These are phyloP conservation scores for Linnemannia elongata DNA, from an alignment of 192 early-diverging fungal genomes.

Conservation along the genomic window DNA sequence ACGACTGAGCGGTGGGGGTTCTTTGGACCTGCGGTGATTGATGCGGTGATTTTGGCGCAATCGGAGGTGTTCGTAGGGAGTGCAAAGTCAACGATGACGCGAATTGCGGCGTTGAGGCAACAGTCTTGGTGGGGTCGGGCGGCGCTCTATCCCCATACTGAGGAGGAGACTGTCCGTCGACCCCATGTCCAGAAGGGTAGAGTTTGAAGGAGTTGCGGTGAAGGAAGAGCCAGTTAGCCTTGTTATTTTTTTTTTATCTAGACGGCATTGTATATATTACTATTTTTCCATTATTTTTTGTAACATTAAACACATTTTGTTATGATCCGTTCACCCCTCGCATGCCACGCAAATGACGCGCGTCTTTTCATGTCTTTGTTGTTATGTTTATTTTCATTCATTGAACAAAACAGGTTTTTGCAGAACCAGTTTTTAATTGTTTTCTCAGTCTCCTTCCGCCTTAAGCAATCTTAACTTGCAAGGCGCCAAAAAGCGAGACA, in stretches of 20 bases:
- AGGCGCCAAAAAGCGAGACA: not conserved
- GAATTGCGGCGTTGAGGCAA: constrained; percentile 14
- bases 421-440: not conserved
- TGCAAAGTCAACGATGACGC: constrained; percentile 9
- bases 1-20: constrained; percentile 4
- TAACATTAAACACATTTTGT: not conserved
- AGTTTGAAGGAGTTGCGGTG: not conserved
- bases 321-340: not conserved
- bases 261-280: not conserved
- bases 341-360: too few species aligned
- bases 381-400: not conserved
- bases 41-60: constrained; percentile 20
- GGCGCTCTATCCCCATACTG: constrained; percentile 2
- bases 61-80: constrained; percentile 17
- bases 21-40: constrained; percentile 19
- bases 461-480: constrained; percentile 8
- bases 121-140: constrained; percentile 10
- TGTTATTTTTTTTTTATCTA: too few species aligned
- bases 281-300: not conserved
- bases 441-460: not conserved
- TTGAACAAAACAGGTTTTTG: not conserved
- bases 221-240: not conserved
- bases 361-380: not conserved
- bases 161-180: not conserved
- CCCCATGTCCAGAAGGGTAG: not conserved